Percentiles rank a stretch among this genome's conserved stretches.
Conservation (phyloP, 352 stramenopile genomes). For the Phytophthora gonapodyides region DNA sequence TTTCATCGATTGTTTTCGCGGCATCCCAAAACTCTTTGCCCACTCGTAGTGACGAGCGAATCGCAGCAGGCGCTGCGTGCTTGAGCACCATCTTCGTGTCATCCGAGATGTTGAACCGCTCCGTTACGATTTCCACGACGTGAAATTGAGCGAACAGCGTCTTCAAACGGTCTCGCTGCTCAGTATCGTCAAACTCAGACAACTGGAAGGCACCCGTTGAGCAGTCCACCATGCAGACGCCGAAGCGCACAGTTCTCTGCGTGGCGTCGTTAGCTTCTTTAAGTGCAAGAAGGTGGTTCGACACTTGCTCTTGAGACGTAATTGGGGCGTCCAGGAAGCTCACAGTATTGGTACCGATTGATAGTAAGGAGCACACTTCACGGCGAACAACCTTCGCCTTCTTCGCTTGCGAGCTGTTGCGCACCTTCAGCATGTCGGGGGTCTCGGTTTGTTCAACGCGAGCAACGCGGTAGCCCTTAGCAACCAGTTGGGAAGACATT, state of each 20-base stretch:
- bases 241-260: constrained; percentile 77
- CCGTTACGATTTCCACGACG: constrained; percentile 85
- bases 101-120: constrained; percentile 64
- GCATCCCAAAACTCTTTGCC: constrained; percentile 92
- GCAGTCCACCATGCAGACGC: constrained; percentile 96
- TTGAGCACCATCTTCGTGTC: constrained; percentile 81
- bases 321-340: constrained; percentile 93
- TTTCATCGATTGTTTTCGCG: constrained; percentile 89
- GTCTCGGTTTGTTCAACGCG: constrained; percentile 99
- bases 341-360: constrained; percentile 94
- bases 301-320: constrained; percentile 53
- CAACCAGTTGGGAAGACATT: constrained; percentile 94
- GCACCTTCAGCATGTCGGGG: constrained; percentile 95
- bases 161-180: constrained; percentile 94
- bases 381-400: constrained; percentile 91
- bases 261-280: constrained; percentile 74
- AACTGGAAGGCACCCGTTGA: constrained; percentile 93
- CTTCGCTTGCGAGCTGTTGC: constrained; percentile 80
- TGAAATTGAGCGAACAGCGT: constrained; percentile 94
- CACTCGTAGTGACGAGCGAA: constrained; percentile 67
- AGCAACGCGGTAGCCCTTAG: constrained; percentile 97
- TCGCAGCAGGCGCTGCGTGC: constrained; percentile 57
- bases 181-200: constrained; percentile 97
- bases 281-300: constrained; percentile 63
- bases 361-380: constrained; percentile 97